phyloP scores from a whole-genome alignment of 768 basidiomycete genomes.

The Leccinum variicolor region DNA sequence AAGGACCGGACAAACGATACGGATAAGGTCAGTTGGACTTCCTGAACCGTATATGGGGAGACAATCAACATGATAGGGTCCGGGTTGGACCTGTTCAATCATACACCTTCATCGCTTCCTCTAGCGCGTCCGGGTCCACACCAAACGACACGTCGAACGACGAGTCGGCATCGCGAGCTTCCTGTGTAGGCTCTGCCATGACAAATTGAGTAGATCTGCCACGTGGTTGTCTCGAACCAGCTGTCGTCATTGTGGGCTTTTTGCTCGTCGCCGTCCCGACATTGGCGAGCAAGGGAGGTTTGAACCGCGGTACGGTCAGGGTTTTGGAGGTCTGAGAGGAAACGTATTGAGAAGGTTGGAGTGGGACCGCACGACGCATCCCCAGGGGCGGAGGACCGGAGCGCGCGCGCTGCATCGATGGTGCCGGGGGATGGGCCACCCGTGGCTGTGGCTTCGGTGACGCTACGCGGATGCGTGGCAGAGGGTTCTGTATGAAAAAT shows the following conservation, averaged over 20 bases:
- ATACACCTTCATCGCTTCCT: slow-evolving; percentile 31
- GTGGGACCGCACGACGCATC: slow-evolving; percentile 25
- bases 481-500: slow-evolving; percentile 7
- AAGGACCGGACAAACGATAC: not conserved
- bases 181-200: not conserved
- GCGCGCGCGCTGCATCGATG: slow-evolving; percentile 12
- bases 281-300: slow-evolving; percentile 23
- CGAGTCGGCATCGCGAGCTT: slow-evolving; percentile 23
- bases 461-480: not conserved
- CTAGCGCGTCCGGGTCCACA: slow-evolving; percentile 27
- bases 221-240: not conserved
- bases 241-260: not conserved
- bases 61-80: not conserved
- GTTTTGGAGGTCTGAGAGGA: slow-evolving; percentile 19
- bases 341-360: slow-evolving; percentile 18
- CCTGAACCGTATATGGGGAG: not conserved
- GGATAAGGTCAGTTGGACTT: not conserved
- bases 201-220: not conserved
- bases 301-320: slow-evolving; percentile 22
- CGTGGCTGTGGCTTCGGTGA: slow-evolving; percentile 2
- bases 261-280: not conserved
- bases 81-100: slow-evolving; percentile 14
- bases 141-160: slow-evolving; percentile 33
- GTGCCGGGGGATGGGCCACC: not conserved
- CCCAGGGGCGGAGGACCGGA: slow-evolving; percentile 25